Percentiles rank a stretch among this genome's conserved stretches.
Evolutionary conservation across 2,329 filamentous ascomycete species (phyloP).

Genomic region (Volutella citrinella): DNA sequence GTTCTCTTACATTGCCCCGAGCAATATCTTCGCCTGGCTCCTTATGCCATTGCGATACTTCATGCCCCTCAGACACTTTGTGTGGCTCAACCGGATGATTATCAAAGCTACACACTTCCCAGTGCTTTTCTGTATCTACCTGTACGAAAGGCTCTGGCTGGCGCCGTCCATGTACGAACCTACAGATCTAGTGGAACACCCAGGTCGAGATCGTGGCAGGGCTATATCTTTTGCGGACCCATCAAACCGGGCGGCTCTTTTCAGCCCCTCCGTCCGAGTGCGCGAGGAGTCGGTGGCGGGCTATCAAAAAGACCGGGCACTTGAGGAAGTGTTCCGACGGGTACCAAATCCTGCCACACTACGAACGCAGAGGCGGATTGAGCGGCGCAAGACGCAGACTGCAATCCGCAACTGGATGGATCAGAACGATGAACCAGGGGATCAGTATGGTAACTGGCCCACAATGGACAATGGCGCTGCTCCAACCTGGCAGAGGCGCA

Average conservation of each 20-base stretch:
- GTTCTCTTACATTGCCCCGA: slow-evolving; percentile 89
- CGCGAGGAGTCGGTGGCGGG: slow-evolving; percentile 86
- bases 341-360: slow-evolving; percentile 64
- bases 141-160: slow-evolving; percentile 81
- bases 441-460: slow-evolving; percentile 46
- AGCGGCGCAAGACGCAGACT: slow-evolving; percentile 71
- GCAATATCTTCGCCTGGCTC: slow-evolving; percentile 88
- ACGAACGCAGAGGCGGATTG: slow-evolving; percentile 57
- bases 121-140: slow-evolving; percentile 78
- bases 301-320: slow-evolving; percentile 81
- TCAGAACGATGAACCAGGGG: slow-evolving; percentile 52
- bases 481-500: slow-evolving; percentile 49
- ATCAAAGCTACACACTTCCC: slow-evolving; percentile 92
- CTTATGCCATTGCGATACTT: slow-evolving; percentile 78
- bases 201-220: slow-evolving; percentile 47
- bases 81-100: slow-evolving; percentile 81
- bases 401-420: slow-evolving; percentile 93
- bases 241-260: slow-evolving; percentile 57
- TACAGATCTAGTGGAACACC: slow-evolving; percentile 79
- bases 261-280: slow-evolving; percentile 69
- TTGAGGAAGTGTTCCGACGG: slow-evolving; percentile 86
- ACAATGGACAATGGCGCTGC: slow-evolving; percentile 43
- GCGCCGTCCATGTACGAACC: slow-evolving; percentile 75
- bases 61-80: slow-evolving; percentile 77
- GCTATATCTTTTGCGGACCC: slow-evolving; percentile 58